Evolutionary conservation across 192 early-diverging fungal species (phyloP), one percentile per base, ranked within the genome.

Genomic region (Coemansia furcata): DNA sequence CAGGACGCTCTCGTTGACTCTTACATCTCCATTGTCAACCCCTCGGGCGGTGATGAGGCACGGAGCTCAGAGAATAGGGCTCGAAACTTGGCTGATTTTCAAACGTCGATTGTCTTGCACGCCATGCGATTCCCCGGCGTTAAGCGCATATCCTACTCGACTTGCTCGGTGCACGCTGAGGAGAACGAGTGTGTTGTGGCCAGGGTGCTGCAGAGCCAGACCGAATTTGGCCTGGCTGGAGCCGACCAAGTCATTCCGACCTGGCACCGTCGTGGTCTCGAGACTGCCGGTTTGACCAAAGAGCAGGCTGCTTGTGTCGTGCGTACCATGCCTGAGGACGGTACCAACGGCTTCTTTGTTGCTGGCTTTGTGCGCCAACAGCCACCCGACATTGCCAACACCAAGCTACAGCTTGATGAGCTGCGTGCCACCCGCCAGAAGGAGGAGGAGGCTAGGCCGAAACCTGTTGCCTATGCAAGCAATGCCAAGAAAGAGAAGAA

Each of bases 171-270:
- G 49, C 91, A 98, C 70, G 82, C 82, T 0, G 83, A 89, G 74
- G 97, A 99, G 70, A 98, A 99, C 81, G 97, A 99, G 67, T 88
- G 89, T 8, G 97, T 99, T 1, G 94, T 98, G n/a, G 84, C 87
- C 23, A 75, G 83, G 4, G 85, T 92, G 1, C 76, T 98, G 11
- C 66, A 46, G 12, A 63, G 65, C 4, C 82, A 90, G 58, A 76
- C 60, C 47, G 83, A 86, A 46, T 90, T 93, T 78, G 60, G 60
- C 49, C 46, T 90, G 64, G 77, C 85, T 19, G 59, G 90, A 2
- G 83, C 81, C 7, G 57, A 81, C 12, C 66, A 86, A 15, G 87
- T 89, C 1, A 84, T 99, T 46, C 90, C 92, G 12, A 86, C 86
- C 2, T 98, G 95, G 95, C 71, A 82, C 7, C 82, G 92, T 19